Percentiles rank a stretch among this genome's conserved stretches.
phyloP scores from a whole-genome alignment of 257 asterid species.

The Penstemon newberryi region DNA sequence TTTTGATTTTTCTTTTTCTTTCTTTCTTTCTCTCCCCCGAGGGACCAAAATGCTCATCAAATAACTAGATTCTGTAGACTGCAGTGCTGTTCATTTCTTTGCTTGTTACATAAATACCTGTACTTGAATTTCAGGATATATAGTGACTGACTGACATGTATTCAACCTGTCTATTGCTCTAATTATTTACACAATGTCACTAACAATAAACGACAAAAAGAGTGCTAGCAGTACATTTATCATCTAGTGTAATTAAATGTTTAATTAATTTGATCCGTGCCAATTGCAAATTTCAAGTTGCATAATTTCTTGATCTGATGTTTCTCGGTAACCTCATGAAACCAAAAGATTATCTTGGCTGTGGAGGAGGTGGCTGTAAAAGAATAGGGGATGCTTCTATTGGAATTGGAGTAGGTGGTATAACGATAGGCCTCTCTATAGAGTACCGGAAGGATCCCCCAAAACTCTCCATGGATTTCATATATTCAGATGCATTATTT shows the following conservation, averaged over 20 bases:
- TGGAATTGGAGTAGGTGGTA: slow-evolving; percentile 54
- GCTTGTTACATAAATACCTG: not conserved
- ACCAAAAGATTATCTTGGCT: slow-evolving; percentile 55
- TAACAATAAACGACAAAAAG: no score
- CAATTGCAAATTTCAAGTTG: slow-evolving; percentile 20
- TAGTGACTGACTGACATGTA: not conserved
- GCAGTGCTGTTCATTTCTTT: not conserved
- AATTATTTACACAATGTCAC: slow-evolving; percentile 14
- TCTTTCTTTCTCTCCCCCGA: no score
- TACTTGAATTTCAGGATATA: not conserved
- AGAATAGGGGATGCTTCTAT: slow-evolving; percentile 48
- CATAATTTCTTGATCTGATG: slow-evolving; percentile 1
- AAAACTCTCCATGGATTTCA: slow-evolving; percentile 51
- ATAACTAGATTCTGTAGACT: not conserved
- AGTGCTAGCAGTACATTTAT: not conserved
- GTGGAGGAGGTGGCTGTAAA: slow-evolving; percentile 59
- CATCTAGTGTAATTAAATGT: not conserved
- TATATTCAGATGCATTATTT: slow-evolving; percentile 46
- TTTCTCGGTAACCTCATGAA: slow-evolving; percentile 1
- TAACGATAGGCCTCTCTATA: slow-evolving; percentile 59
- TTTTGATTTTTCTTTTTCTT: no score
- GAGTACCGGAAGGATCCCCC: slow-evolving; percentile 85
- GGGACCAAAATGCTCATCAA: not conserved
- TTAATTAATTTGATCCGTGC: not conserved
- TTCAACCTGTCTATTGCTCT: not conserved